phyloP scores from a whole-genome alignment of 176 grass and related monocot genomes.

The Ensete glaucum region DNA sequence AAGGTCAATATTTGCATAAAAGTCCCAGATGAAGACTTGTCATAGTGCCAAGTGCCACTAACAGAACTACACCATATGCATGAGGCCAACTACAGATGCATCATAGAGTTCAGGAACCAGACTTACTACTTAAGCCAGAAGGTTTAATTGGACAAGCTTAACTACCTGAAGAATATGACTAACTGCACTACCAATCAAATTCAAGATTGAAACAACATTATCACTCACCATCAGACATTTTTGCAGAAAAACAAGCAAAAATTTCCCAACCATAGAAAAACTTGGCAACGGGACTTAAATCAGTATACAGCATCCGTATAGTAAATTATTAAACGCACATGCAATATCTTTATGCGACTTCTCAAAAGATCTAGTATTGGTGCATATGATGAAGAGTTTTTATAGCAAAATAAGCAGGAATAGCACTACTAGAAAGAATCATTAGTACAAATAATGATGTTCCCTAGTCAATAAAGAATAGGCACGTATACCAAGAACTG shows the following conservation, averaged over 20 bases:
- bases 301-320: too few relatives aligned
- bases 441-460: not conserved
- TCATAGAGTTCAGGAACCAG: not conserved
- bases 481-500: not conserved
- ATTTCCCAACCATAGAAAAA: not conserved
- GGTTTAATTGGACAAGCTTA: not conserved
- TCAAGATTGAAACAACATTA: not conserved
- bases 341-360: not conserved
- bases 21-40: not conserved
- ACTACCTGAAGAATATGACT: not conserved
- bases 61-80: not conserved
- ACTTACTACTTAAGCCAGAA: not conserved
- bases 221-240: not conserved
- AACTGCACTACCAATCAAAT: not conserved
- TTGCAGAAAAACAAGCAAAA: not conserved
- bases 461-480: not conserved
- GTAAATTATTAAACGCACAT: not conserved
- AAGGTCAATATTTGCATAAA: not conserved
- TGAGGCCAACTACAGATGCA: not conserved
- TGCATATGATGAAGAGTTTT: not conserved
- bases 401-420: not conserved
- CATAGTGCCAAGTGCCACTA: not conserved
- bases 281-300: not conserved
- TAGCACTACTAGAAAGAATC: not conserved
- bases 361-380: not conserved